Base-by-base conservation (phyloP, 345 rosid species). In the Salix dunnii region DNA sequence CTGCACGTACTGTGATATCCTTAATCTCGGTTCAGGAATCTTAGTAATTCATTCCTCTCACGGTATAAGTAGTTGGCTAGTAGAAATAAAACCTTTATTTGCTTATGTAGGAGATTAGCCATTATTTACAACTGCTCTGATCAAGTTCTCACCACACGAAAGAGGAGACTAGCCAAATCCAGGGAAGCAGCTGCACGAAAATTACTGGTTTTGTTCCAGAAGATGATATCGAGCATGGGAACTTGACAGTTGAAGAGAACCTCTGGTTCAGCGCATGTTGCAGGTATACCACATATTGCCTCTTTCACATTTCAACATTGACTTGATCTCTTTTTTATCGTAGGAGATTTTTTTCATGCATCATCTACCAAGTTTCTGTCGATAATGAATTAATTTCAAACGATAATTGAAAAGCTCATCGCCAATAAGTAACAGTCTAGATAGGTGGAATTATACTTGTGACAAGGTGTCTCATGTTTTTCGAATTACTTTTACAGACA, bases 201-300 rank as follows among this genome's bases (percentile, higher is more conserved):
- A 91, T 92, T 35, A 87, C 89, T 46, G 98, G 99, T 60, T 96
- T 91, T 81, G 99, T 93, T 69, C 98, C 97, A 53, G 97, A 96
- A 84, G 99, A 93, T 75, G 98, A 96, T 80, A 83, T 93, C 58
- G 99, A 93, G 74, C 97, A 96, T 74, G 97, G 99, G 74, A 91
- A 94, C 87, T 85, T 96, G 88, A 96, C 99, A 1, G 97, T 96
- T 51, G 99, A 92, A 72, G 99, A 91, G 84, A 95, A 93, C 81
- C 89, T 96, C 69, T 92, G 98, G 99, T 94, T 94, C 82, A 92
- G 91, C 77, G 99, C 99, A 40, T 86, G 85, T 67, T 96, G 98
- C 86, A 92, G 94, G 94, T 87, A 79, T 31, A 72, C 30, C 48
- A 58, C 35, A 30, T 48, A 79, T 69, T 33, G 36, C 17, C 43